Evolutionary conservation across 192 early-diverging fungal species (phyloP).

Genomic region (Gaertneriomyces sp.): DNA sequence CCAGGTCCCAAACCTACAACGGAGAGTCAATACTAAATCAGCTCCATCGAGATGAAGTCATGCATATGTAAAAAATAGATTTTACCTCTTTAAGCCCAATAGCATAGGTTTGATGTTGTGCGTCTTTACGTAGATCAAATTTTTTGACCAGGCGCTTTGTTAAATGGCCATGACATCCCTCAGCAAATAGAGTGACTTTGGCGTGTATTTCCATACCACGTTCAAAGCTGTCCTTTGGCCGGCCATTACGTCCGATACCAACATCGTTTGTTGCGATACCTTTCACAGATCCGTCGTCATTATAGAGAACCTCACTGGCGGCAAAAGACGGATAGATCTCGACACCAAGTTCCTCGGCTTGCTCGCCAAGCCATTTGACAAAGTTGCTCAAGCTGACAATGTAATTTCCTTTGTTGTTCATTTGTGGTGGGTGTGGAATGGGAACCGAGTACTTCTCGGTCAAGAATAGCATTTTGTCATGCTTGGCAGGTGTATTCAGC

Average conservation of each 20-base stretch:
- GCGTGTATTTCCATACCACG: constrained; percentile 93
- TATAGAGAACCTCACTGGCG: constrained; percentile 87
- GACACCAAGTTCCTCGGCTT: constrained; percentile 92
- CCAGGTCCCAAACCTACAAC: constrained; percentile 81
- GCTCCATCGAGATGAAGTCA: neutral
- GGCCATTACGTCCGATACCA: constrained; percentile 82
- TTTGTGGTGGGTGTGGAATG: constrained; percentile 84
- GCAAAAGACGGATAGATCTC: constrained; percentile 93
- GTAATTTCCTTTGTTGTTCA: constrained; percentile 97
- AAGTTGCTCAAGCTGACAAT: constrained; percentile 93
- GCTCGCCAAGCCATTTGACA: constrained; percentile 92
- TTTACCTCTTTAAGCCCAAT: constrained; percentile 92
- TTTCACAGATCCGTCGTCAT: constrained; percentile 84
- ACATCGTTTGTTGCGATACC: constrained; percentile 96
- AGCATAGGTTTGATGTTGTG: constrained; percentile 88
- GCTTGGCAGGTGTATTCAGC: constrained; percentile 75
- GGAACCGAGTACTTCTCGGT: constrained; percentile 76
- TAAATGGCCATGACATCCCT: constrained; percentile 96
- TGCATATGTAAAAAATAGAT: neutral
- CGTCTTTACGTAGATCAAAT: constrained; percentile 84
- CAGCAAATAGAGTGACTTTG: constrained; percentile 92
- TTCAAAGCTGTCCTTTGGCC: constrained; percentile 87
- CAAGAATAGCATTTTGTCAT: constrained; percentile 83
- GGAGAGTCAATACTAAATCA: neutral
- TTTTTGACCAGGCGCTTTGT: constrained; percentile 86